A percentile compares a stretch with the other conserved stretches of the same genome.
Evolutionary conservation across 2,329 filamentous ascomycete species (phyloP).

Genomic region (Apiospora malaysiana): DNA sequence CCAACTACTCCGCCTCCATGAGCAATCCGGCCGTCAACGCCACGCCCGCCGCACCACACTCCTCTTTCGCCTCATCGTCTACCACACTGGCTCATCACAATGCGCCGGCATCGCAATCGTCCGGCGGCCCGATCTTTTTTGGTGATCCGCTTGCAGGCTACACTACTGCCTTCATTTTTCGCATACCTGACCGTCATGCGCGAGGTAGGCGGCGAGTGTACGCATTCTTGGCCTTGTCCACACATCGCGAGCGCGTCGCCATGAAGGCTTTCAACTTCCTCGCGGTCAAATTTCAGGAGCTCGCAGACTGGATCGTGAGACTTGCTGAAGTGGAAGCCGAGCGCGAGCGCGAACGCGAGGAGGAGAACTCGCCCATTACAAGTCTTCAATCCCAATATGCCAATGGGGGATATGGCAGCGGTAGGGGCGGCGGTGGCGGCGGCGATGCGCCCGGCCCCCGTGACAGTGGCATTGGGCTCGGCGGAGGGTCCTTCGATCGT

Average conservation of each 20-base stretch:
- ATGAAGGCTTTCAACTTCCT: constrained; percentile 71
- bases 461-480: constrained; percentile 37
- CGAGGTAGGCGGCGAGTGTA: constrained; percentile 73
- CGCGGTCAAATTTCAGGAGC: constrained; percentile 65
- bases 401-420: constrained; percentile 34
- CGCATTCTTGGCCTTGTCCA: constrained; percentile 69
- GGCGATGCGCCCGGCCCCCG: constrained; percentile 38
- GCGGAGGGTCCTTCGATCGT: constrained; percentile 35
- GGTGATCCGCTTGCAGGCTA: constrained; percentile 69
- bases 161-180: constrained; percentile 74
- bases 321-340: constrained; percentile 69
- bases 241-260: constrained; percentile 67
- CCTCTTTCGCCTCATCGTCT: constrained; percentile 38
- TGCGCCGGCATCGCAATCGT: constrained; percentile 53
- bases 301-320: constrained; percentile 69
- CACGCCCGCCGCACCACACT: constrained; percentile 48
- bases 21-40: constrained; percentile 40
- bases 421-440: constrained; percentile 46
- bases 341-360: constrained; percentile 52
- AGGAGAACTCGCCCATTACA: constrained; percentile 45
- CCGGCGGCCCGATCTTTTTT: constrained; percentile 72
- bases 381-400: constrained; percentile 51
- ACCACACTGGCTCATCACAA: constrained; percentile 53
- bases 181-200: constrained; percentile 70
- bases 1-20: constrained; percentile 40